A percentile compares a stretch with the other conserved stretches of the same genome.
phyloP scores from a whole-genome alignment of 2,329 filamentous ascomycete genomes.

The Nigrospora oryzae region DNA sequence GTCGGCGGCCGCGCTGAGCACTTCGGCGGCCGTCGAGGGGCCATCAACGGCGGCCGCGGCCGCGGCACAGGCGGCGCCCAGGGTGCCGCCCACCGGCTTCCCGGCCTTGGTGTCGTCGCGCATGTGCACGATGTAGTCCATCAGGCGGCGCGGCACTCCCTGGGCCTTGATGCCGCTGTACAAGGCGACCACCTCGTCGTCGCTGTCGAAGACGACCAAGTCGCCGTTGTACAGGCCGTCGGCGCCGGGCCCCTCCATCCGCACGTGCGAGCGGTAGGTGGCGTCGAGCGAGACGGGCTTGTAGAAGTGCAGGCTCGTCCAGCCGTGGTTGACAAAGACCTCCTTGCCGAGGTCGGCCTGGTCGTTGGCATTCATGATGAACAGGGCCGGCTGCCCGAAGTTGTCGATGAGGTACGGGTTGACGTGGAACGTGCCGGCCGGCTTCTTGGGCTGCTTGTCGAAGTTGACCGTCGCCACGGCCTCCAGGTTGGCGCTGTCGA shows the following conservation, averaged over 20 bases:
- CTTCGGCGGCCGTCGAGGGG: background rate
- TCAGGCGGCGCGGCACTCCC: slow-evolving; percentile 9
- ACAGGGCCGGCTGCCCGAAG: slow-evolving; percentile 15
- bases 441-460: slow-evolving; percentile 7
- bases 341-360: slow-evolving; percentile 5
- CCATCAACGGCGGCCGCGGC: too few relatives aligned
- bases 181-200: slow-evolving; percentile 12
- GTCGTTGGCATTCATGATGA: slow-evolving; percentile 16
- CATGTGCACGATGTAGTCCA: slow-evolving; percentile 7
- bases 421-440: slow-evolving; percentile 7
- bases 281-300: slow-evolving; percentile 7
- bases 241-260: slow-evolving; percentile 12
- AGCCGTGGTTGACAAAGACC: slow-evolving; percentile 14
- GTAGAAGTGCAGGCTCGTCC: slow-evolving; percentile 11
- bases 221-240: slow-evolving; percentile 8
- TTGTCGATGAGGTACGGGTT: slow-evolving; percentile 19
- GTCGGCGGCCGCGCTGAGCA: background rate
- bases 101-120: background rate
- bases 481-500: slow-evolving; percentile 19
- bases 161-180: slow-evolving; percentile 15
- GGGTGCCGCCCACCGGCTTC: too few relatives aligned
- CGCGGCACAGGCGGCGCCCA: too few relatives aligned
- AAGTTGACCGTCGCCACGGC: slow-evolving; percentile 16
- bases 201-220: slow-evolving; percentile 17
- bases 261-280: slow-evolving; percentile 12